These are phyloP conservation scores for Mucor mucedo DNA, from an alignment of 371 early-diverging fungal genomes.

Conservation along the genomic window DNA sequence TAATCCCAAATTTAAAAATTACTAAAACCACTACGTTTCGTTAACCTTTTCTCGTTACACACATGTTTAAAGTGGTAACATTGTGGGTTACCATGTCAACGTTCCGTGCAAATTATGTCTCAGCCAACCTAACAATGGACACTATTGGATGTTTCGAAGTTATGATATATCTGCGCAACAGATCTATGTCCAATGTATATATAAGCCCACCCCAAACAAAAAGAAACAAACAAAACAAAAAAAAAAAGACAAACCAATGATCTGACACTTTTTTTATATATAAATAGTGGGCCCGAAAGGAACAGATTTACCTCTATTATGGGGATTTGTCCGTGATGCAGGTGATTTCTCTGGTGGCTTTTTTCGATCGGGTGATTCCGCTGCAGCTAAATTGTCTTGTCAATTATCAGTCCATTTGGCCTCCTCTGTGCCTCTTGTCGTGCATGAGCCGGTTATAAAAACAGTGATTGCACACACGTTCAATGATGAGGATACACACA, in stretches of 20 bases:
- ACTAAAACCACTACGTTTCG: neutral
- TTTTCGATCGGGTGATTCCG: conserved; percentile 27
- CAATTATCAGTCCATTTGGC: conserved; percentile 40
- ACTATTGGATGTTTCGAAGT: conserved; percentile 55
- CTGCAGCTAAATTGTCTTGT: conserved; percentile 43
- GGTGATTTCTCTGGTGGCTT: conserved; percentile 35
- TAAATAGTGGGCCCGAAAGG: conserved; percentile 22
- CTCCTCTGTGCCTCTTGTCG: conserved; percentile 25
- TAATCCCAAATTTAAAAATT: conserved; percentile 12
- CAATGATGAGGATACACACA: conserved; percentile 7
- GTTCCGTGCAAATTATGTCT: conserved; percentile 49
- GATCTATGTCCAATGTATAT: conserved; percentile 37
- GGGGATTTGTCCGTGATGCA: conserved; percentile 47
- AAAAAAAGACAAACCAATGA: neutral
- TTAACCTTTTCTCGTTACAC: no score
- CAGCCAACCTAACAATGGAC: conserved; percentile 43
- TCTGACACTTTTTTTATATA: neutral
- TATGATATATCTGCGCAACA: conserved; percentile 26
- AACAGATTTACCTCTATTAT: conserved; percentile 39
- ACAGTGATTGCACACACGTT: conserved; percentile 20
- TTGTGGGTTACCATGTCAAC: conserved; percentile 51
- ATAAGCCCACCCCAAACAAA: neutral
- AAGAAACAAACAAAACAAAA: no score
- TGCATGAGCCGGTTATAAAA: conserved; percentile 25
- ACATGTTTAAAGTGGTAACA: conserved; percentile 36